Evolutionary conservation across 306 rosid genomes (phyloP).

Genomic region (Cucurbita maxima): DNA sequence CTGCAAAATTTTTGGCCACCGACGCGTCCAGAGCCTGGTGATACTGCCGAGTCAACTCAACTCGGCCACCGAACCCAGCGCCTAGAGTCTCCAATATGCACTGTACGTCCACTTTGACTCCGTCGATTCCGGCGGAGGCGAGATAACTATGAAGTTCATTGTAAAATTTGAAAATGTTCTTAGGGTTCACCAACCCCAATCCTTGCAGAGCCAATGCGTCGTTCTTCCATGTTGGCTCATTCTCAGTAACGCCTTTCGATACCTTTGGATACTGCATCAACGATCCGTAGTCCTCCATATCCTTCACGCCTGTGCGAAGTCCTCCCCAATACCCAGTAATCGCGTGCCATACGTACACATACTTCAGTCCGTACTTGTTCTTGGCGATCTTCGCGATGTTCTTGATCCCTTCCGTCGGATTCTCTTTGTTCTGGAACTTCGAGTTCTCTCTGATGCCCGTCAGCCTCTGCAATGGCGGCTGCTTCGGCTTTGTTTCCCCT

Average conservation of each 20-base stretch:
- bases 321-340: conserved; percentile 98
- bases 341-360: conserved; percentile 91
- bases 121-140: conserved; percentile 66
- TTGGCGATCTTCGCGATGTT: conserved; percentile 47
- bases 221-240: conserved; percentile 66
- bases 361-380: conserved; percentile 41
- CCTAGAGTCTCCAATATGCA: conserved; percentile 77
- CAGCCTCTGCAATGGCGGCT: conserved; percentile 22
- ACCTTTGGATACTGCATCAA: conserved; percentile 35
- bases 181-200: conserved; percentile 59
- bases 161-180: conserved; percentile 45
- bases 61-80: conserved; percentile 70
- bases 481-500: background rate
- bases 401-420: conserved; percentile 41
- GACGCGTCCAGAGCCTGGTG: conserved; percentile 88
- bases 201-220: conserved; percentile 51
- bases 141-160: conserved; percentile 56
- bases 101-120: conserved; percentile 92
- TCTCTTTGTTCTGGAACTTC: conserved; percentile 43
- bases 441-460: conserved; percentile 59
- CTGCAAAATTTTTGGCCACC: conserved; percentile 53
- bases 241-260: conserved; percentile 47
- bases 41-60: conserved; percentile 57
- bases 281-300: conserved; percentile 49
- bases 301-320: conserved; percentile 52